phyloP scores from a whole-genome alignment of 2,329 filamentous ascomycete species.

The Diaporthe ampelina region DNA sequence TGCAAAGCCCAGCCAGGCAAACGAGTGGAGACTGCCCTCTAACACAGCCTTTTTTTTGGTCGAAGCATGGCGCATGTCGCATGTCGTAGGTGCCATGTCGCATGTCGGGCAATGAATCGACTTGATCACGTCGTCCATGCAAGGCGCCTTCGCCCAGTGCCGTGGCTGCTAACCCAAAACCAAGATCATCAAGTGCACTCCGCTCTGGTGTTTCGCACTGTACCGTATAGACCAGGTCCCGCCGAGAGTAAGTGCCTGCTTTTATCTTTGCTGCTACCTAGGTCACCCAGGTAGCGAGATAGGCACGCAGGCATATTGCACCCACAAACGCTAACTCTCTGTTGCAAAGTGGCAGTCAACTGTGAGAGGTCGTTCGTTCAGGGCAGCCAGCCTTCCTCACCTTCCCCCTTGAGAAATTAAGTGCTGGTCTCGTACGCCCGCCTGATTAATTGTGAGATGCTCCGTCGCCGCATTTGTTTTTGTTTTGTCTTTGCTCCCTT shows the following conservation, averaged over 20 bases:
- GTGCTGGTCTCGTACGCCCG: conserved; percentile 3
- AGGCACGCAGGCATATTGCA: too few relatives aligned
- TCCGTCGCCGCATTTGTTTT: conserved; percentile 11
- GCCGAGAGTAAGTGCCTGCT: neutral
- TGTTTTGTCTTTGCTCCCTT: neutral
- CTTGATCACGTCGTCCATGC: conserved; percentile 30
- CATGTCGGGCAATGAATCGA: conserved; percentile 34
- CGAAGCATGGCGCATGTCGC: conserved; percentile 31
- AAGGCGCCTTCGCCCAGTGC: conserved; percentile 22
- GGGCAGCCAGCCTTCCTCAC: conserved; percentile 4
- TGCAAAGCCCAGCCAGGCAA: conserved; percentile 12
- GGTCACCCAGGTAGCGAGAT: neutral
- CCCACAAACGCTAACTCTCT: too few relatives aligned
- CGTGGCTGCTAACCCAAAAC: conserved; percentile 33
- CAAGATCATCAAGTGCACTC: conserved; percentile 25
- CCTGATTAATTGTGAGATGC: conserved; percentile 17
- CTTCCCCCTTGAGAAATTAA: conserved; percentile 18
- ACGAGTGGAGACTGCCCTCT: conserved; percentile 26
- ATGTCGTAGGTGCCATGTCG: conserved; percentile 10
- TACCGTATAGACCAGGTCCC: neutral
- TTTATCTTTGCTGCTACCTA: neutral
- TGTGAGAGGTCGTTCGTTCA: neutral
- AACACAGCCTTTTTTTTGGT: conserved; percentile 31
- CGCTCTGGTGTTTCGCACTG: conserved; percentile 29
- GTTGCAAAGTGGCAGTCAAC: neutral